Evolutionary conservation across 208 protist genomes (phyloP).

Genomic region (Acanthamoeba castellanii): DNA sequence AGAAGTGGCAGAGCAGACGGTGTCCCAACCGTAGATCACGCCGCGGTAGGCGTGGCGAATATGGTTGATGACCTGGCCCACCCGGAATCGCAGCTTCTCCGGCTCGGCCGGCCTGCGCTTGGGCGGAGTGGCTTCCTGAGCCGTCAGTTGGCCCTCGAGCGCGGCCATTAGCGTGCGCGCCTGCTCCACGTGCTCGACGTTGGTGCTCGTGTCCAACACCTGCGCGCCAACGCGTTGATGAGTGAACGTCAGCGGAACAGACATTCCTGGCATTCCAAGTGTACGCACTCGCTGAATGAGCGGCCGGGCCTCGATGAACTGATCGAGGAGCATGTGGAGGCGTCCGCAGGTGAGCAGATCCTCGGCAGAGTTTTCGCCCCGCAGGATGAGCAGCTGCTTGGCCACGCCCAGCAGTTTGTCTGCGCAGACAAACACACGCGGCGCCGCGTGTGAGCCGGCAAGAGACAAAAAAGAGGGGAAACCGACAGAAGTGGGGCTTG

Average conservation of each 20-base stretch:
- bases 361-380: not conserved
- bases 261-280: not conserved
- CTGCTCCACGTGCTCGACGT: slow-evolving; percentile 1
- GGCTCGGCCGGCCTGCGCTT: not conserved
- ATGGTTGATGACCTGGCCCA: not conserved
- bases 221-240: not conserved
- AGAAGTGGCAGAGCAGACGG: not conserved
- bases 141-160: not conserved
- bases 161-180: not conserved
- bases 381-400: slow-evolving; percentile 16
- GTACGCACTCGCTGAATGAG: slow-evolving; percentile 23
- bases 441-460: not conserved
- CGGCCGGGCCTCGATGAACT: not conserved
- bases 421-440: not conserved
- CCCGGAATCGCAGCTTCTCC: not conserved
- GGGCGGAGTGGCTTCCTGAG: not conserved
- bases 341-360: slow-evolving; percentile 20
- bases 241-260: not conserved
- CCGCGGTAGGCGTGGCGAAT: slow-evolving; percentile 13
- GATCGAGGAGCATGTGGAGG: slow-evolving; percentile 32
- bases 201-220: slow-evolving; percentile 12
- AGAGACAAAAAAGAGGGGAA: not conserved
- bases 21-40: slow-evolving; percentile 15
- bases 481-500: not conserved
- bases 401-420: slow-evolving; percentile 6